These are phyloP conservation scores for Fonsecaea pedrosoi DNA, from an alignment of 2,329 filamentous ascomycete species.

Conservation along the genomic window DNA sequence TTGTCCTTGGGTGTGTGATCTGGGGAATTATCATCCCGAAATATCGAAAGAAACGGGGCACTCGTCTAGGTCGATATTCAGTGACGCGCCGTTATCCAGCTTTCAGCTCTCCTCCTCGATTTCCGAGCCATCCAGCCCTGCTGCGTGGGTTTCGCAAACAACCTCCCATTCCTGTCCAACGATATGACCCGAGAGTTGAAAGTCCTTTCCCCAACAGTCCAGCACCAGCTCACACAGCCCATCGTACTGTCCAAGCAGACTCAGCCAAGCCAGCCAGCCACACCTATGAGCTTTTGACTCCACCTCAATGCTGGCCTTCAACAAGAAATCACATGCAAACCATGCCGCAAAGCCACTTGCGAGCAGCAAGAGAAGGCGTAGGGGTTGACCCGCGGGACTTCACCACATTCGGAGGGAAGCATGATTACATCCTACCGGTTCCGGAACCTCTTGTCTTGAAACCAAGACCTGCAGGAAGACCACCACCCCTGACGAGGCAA, in stretches of 20 bases:
- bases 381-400: slow-evolving; percentile 13
- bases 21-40: slow-evolving; percentile 34
- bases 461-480: slow-evolving; percentile 35
- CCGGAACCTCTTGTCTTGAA: slow-evolving; percentile 37
- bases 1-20: slow-evolving; percentile 32
- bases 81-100: slow-evolving; percentile 12
- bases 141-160: slow-evolving; percentile 28
- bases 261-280: background rate
- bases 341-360: background rate
- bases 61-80: slow-evolving; percentile 10
- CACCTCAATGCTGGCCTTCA: slow-evolving; percentile 21
- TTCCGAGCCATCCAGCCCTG: slow-evolving; percentile 36
- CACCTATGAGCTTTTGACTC: slow-evolving; percentile 33
- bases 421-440: slow-evolving; percentile 38
- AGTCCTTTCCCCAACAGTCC: slow-evolving; percentile 34
- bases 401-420: slow-evolving; percentile 18
- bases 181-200: slow-evolving; percentile 34
- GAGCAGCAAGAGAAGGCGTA: slow-evolving; percentile 6
- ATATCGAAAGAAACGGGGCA: slow-evolving; percentile 29
- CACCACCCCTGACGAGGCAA: slow-evolving; percentile 36
- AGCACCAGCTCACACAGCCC: slow-evolving; percentile 1
- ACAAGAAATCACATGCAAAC: slow-evolving; percentile 5
- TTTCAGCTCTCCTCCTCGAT: slow-evolving; percentile 20
- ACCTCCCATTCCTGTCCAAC: slow-evolving; percentile 18
- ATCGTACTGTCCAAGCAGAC: background rate